Evolutionary conservation across 345 rosid genomes (phyloP).

Genomic region (Salix arbutifolia): DNA sequence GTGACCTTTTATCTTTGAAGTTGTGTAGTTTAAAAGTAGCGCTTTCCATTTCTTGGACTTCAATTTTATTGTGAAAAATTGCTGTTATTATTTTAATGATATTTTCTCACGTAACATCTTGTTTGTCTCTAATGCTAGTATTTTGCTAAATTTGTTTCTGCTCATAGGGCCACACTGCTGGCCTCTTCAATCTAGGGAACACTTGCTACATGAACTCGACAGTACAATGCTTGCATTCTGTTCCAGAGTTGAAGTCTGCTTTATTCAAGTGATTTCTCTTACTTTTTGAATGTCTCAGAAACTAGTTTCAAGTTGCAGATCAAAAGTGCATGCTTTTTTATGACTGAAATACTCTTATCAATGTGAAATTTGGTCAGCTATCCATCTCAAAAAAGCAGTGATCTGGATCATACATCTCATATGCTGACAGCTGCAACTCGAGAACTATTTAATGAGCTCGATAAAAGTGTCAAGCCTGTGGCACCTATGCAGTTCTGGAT

Average conservation of each 20-base stretch:
- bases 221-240: conserved; percentile 89
- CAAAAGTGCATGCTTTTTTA: not conserved
- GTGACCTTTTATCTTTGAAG: not conserved
- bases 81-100: not conserved
- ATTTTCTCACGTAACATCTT: not conserved
- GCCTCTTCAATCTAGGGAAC: conserved; percentile 83
- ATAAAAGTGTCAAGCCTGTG: conserved; percentile 85
- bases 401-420: conserved; percentile 90
- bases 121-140: not conserved
- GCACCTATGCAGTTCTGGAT: conserved; percentile 97
- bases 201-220: conserved; percentile 99
- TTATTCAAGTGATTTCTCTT: conserved; percentile 47
- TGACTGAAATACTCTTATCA: conserved; percentile 8
- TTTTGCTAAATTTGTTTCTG: conserved; percentile 5
- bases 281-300: not conserved
- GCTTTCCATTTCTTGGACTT: not conserved
- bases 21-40: not conserved
- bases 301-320: not conserved
- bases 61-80: not conserved
- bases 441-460: conserved; percentile 79
- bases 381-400: conserved; percentile 63
- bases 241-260: conserved; percentile 93
- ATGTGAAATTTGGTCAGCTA: conserved; percentile 45
- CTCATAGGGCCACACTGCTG: conserved; percentile 92
- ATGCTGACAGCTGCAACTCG: conserved; percentile 91